Percentiles rank a stretch among this genome's conserved stretches.
phyloP scores from a whole-genome alignment of 768 basidiomycete species.

The Boletus tylopilopsis region DNA sequence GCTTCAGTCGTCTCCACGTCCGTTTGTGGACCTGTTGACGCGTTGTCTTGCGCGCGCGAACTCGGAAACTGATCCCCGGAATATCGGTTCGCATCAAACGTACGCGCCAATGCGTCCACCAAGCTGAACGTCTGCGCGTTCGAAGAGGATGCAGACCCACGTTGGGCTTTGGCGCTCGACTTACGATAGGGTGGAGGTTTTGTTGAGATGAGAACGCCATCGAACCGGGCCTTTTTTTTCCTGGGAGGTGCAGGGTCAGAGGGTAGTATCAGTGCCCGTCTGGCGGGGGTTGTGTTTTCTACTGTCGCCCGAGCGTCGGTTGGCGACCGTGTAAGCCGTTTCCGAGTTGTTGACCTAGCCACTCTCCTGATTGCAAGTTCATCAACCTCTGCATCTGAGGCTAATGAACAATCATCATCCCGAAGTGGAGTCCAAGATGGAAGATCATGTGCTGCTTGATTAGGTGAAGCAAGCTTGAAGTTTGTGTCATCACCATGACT shows the following conservation, averaged over 20 bases:
- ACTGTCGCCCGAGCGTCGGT: not conserved
- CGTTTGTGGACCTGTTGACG: conserved; percentile 11
- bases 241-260: not conserved
- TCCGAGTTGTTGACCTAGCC: not conserved
- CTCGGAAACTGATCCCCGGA: not conserved
- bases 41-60: not conserved
- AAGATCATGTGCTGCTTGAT: conserved; percentile 11
- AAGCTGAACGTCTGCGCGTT: conserved; percentile 5
- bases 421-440: conserved; percentile 23
- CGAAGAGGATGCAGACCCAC: not conserved
- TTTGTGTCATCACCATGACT: not conserved
- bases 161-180: not conserved
- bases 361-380: not conserved
- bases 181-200: conserved; percentile 2
- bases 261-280: not conserved
- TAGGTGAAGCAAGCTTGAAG: not conserved
- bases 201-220: conserved; percentile 21
- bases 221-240: conserved; percentile 20
- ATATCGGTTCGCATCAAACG: conserved; percentile 27
- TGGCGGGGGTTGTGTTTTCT: not conserved
- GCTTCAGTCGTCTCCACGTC: conserved; percentile 23
- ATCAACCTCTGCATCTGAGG: conserved; percentile 11
- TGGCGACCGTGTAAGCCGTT: not conserved
- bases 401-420: not conserved
- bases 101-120: conserved; percentile 22